Conservation (phyloP, 805 yeast species). For the Metschnikowia shivogae region DNA sequence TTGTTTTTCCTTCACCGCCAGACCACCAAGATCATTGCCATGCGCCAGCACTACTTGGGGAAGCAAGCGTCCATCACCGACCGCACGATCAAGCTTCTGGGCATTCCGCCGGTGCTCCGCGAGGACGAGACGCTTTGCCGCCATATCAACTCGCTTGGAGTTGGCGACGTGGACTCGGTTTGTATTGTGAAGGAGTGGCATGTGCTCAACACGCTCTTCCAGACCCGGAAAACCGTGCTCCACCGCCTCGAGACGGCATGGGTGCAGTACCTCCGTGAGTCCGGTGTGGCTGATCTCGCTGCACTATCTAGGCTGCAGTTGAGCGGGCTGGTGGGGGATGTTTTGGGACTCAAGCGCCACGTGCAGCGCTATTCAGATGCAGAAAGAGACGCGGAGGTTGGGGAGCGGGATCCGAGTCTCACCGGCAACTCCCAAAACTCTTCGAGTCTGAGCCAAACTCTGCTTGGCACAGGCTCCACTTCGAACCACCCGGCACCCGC, state of each 20-base stretch:
- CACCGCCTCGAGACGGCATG: conserved; percentile 62
- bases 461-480: background rate
- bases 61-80: conserved; percentile 86
- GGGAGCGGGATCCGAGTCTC: background rate
- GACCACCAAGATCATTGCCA: conserved; percentile 67
- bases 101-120: conserved; percentile 80
- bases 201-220: conserved; percentile 60
- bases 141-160: conserved; percentile 72
- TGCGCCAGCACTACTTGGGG: conserved; percentile 80
- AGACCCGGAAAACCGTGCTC: conserved; percentile 51
- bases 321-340: conserved; percentile 28
- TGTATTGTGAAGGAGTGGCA: conserved; percentile 88
- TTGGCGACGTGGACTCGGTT: conserved; percentile 74
- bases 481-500: conserved; percentile 4
- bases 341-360: conserved; percentile 17
- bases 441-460: background rate
- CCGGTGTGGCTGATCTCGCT: conserved; percentile 26
- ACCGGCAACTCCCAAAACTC: background rate
- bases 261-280: conserved; percentile 56
- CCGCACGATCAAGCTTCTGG: conserved; percentile 81
- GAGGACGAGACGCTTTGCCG: conserved; percentile 64
- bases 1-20: conserved; percentile 59
- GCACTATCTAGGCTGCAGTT: conserved; percentile 28
- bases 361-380: background rate
- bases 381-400: background rate